These are phyloP conservation scores for Rhizopus stolonifer DNA, from an alignment of 371 early-diverging fungal genomes.

Conservation along the genomic window DNA sequence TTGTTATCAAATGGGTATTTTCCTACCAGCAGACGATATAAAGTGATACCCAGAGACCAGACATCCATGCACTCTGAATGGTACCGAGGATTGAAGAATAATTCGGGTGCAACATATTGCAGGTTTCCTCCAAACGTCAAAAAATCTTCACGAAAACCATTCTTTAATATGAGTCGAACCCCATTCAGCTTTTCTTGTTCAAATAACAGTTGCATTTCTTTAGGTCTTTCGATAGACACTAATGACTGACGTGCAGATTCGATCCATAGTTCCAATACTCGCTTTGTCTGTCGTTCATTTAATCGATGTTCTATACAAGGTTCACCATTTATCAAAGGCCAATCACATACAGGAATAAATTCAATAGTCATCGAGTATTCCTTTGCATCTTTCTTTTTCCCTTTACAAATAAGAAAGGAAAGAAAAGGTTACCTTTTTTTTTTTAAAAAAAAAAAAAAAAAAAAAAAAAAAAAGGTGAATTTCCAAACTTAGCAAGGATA, in stretches of 20 bases:
- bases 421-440: no score
- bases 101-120: constrained; percentile 47
- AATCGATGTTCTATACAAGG: not conserved
- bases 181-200: constrained; percentile 17
- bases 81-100: constrained; percentile 12
- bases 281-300: not conserved
- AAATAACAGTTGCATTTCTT: constrained; percentile 16
- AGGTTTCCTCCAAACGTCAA: constrained; percentile 25
- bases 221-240: constrained; percentile 6
- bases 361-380: no score
- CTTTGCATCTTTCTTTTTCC: not conserved
- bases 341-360: not conserved
- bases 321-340: not conserved
- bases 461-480: no score
- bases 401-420: no score
- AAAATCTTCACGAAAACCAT: constrained; percentile 15
- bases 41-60: constrained; percentile 46
- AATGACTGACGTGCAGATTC: not conserved
- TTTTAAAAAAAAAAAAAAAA: no score
- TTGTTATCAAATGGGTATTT: constrained; percentile 35
- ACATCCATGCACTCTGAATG: constrained; percentile 25
- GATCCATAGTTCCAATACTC: not conserved
- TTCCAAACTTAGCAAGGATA: no score
- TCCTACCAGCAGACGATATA: constrained; percentile 44
- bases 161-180: constrained; percentile 13